Base-by-base conservation (phyloP, 1,284 basidiomycete genomes). In the Malassezia sympodialis region DNA sequence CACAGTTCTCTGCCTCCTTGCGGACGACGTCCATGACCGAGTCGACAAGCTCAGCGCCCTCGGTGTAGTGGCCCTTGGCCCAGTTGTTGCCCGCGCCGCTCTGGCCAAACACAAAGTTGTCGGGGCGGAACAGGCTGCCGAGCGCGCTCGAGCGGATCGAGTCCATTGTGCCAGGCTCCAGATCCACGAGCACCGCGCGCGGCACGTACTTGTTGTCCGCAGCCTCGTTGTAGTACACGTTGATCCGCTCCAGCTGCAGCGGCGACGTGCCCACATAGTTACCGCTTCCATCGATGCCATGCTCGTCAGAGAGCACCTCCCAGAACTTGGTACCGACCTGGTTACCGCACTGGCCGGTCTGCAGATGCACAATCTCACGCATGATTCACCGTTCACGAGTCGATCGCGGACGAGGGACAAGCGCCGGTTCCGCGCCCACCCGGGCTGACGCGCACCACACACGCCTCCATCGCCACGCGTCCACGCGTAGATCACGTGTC, bases 81-180 rank as follows among this genome's bases (percentile, higher is more conserved):
- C 79, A 80, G 75, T 80, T 80, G 79, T 80, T 80, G 65, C 80
- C 80, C 46, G 79, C 79, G 72, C 79, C 79, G 60, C 75, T 77
- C 74, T 81, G 80, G 49, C 80, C 80, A 62, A 82, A 81, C 53
- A 93, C 77, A 73, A 83, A 79, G 77, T 80, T 81, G 75, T 81
- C 80, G n/a, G 80, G 79, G 56, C 79, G 76, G 78, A 80, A 81
- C 42, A 80, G 75, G 51, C 63, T 66, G 56, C 79, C 80, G 48
- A 80, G 75, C 41, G 78, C 77, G 72, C 82, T 63, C 62, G 85
- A 84, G 76, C 87, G 84, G 69, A 91, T 84, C 63, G 88, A 87
- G 78, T 94, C 90, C 89, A 94, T 93, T 51, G 90, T 94, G 73
- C 90, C 91, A 41, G 91, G 90, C 80, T 94, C 90, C 62, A 96